A percentile compares a stretch with the other conserved stretches of the same genome.
Conservation (phyloP, 2,329 filamentous ascomycete genomes). For the Gyromitra esculenta region DNA sequence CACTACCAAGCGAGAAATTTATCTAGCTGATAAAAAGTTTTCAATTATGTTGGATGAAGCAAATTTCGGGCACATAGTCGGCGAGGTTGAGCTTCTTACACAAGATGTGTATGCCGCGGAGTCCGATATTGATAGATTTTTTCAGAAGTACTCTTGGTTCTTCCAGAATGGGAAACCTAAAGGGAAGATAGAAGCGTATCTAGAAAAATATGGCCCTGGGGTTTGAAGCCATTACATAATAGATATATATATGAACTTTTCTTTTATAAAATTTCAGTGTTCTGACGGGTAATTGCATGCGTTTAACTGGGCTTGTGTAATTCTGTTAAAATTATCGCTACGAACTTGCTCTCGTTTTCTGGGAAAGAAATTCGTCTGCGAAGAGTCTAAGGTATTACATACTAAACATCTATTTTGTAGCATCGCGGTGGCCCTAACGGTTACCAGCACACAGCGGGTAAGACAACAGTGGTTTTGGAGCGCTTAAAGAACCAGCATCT, state of each 20-base stretch:
- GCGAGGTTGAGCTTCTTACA: slow-evolving; percentile 59
- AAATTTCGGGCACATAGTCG: slow-evolving; percentile 59
- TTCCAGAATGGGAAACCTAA: slow-evolving; percentile 55
- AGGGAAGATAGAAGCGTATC: slow-evolving; percentile 59
- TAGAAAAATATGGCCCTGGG: slow-evolving; percentile 45
- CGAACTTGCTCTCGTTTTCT: background rate
- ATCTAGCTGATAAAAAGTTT: slow-evolving; percentile 58
- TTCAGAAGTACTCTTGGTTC: slow-evolving; percentile 56
- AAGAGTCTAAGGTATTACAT: background rate
- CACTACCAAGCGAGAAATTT: slow-evolving; percentile 57
- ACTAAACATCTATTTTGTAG: background rate
- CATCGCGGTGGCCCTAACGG: background rate
- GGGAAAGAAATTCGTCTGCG: background rate
- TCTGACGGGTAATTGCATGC: background rate
- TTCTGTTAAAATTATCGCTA: background rate
- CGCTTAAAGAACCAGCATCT: background rate
- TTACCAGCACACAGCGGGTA: background rate
- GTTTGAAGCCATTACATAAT: background rate
- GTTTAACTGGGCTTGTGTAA: background rate
- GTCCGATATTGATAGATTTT: slow-evolving; percentile 56
- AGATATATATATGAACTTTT: background rate
- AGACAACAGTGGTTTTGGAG: background rate
- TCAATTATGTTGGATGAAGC: slow-evolving; percentile 58
- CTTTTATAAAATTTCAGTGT: background rate
- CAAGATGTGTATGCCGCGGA: slow-evolving; percentile 51